Percentiles rank a stretch among this genome's conserved stretches.
These are phyloP conservation scores for Botrytis cinerea DNA, from an alignment of 2,329 filamentous ascomycete genomes.

Conservation along the genomic window DNA sequence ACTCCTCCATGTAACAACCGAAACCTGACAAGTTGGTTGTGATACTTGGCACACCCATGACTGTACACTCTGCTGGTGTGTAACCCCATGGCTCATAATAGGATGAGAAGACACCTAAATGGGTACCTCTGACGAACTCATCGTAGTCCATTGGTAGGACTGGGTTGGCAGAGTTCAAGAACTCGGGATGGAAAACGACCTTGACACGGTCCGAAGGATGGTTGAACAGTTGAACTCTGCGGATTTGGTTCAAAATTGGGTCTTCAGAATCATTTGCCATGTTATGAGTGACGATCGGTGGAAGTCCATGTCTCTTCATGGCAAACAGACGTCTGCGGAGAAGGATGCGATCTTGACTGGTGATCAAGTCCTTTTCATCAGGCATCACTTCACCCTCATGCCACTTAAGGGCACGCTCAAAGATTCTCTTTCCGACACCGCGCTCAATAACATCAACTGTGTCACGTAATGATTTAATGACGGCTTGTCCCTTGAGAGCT, in stretches of 20 bases:
- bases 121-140: constrained; percentile 95
- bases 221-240: constrained; percentile 96
- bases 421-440: constrained; percentile 89
- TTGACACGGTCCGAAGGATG: constrained; percentile 94
- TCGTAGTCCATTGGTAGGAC: constrained; percentile 96
- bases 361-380: constrained; percentile 95
- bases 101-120: constrained; percentile 92
- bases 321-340: constrained; percentile 89
- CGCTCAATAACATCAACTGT: constrained; percentile 91
- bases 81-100: constrained; percentile 99
- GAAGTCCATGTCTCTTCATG: constrained; percentile 89
- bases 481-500: constrained; percentile 92
- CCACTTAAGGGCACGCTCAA: constrained; percentile 93
- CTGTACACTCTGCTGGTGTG: constrained; percentile 95
- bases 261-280: constrained; percentile 95
- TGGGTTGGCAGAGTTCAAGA: constrained; percentile 92
- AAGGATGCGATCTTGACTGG: constrained; percentile 86
- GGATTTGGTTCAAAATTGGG: constrained; percentile 92
- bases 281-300: constrained; percentile 97
- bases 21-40: constrained; percentile 98
- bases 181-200: constrained; percentile 97
- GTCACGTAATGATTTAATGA: constrained; percentile 93
- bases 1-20: constrained; percentile 98
- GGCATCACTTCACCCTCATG: constrained; percentile 91
- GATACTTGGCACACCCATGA: constrained; percentile 98